Base-by-base conservation (phyloP, 2,329 filamentous ascomycete species). In the Tolypocladium tropicale region DNA sequence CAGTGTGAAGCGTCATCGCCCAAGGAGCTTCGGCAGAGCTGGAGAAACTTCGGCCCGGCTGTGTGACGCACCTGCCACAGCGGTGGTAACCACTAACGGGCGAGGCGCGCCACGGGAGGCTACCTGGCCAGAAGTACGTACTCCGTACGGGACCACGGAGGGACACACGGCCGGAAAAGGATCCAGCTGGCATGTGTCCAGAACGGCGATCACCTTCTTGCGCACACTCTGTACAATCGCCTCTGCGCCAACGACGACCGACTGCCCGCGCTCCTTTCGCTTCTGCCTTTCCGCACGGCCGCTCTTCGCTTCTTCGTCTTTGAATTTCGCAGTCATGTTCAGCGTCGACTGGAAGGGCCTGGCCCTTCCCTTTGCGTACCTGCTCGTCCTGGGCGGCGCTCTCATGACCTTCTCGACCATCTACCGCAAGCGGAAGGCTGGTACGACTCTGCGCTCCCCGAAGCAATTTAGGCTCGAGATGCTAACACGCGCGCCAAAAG, bases 371-470 rank as follows among this genome's bases (percentile, higher is more conserved):
- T 82, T 96, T 68, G 86, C 90, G 74, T 99, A 99, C 74, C 80
- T 99, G 58, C 80, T 84, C 63, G 89, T 97, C 58, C 85, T 99
- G 55, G 80, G 89, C 67, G 90, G 91, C 66, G 93, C 91, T 37
- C 83, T 99, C 63, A 86, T 88, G 69, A 94, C 90, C 61, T 99
- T 99, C 75, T 95, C 90, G 52, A 89, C 84, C 56, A 84, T 97
- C 60, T 97, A 97, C 74, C 86, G 93, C 66, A 93, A 94, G 76
- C 85, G 94, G 72, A 94, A 96, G 81, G 86, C 89, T 63, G 77
- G 87, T 90, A 76, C 60, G 83, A 56, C 14, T 25, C 4, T 36
- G 2, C 21, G 12, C 43, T 6, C 37, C 52, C 32, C 25, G 32
- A 50, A 32, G 18, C 10, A 10, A 14, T 14, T 21, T 50, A 21